Evolutionary conservation across 2,329 filamentous ascomycete species (phyloP), one percentile per base, ranked within the genome.

Genomic region (Colletotrichum cuscutae): DNA sequence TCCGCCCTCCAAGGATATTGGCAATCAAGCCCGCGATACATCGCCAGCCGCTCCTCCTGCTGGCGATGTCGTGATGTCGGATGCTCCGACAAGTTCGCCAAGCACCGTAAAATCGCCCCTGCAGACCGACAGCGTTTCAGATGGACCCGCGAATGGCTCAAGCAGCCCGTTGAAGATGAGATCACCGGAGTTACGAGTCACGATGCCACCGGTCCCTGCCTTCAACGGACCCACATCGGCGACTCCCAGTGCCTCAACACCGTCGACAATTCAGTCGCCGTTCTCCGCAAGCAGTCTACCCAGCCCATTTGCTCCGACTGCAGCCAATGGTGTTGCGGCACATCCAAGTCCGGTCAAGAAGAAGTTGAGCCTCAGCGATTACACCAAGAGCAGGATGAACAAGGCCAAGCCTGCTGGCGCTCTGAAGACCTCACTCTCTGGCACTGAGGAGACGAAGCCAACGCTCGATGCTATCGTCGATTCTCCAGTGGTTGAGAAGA

Each of bases 351-450:
- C 91, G 2, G 83, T 90, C 37, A 92, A 91, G 81, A 92, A 93
- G 84, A 92, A 92, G 80, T 82, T 93, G 49, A 92, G 89, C 74
- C 80, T 92, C 2, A 92, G 90, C 77, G 91, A 92, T 77, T 93
- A 93, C 77, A 89, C 86, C 9, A 90, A 89, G 79, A 89, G 87
- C 75, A 84, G 88, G 63, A 85, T 87, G 82, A 88, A 87, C 77
- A 91, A 90, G 77, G 86, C 62, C 15, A 71, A 67, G 42, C 65
- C 54, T 42, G 60, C 32, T 5, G 67, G 58, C 3, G 56, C 35
- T 1, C 53, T 71, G 28, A 76, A 75, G 68, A 69, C 73, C 11
- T 49, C 73, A 1, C 8, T 64, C 22, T 24, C 70, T 2, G 65
- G 60, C 19, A 70, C 79, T 11, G 85, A 87, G 56, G 85, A 87